These are phyloP conservation scores for Haplosporangium sp. DNA, from an alignment of 371 early-diverging fungal species.

Conservation along the genomic window DNA sequence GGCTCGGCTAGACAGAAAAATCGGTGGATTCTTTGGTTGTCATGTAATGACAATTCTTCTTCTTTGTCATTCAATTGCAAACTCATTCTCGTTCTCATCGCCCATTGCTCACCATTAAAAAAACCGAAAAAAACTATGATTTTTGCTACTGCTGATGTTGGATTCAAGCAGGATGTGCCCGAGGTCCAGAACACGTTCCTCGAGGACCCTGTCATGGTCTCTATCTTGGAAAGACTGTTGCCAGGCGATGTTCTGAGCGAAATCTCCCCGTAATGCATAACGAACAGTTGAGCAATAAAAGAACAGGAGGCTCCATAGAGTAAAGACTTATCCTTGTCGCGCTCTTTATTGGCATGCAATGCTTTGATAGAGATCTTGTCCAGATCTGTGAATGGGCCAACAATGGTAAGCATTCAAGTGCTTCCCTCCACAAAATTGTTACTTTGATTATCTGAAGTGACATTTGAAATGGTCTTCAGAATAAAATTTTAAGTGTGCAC, in stretches of 20 bases:
- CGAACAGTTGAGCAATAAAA: not conserved
- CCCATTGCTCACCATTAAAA: not conserved
- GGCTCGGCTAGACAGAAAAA: too few species aligned
- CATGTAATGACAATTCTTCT: too few species aligned
- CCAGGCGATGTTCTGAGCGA: slow-evolving; percentile 57
- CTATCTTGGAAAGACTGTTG: slow-evolving; percentile 60
- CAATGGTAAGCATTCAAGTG: slow-evolving; percentile 19
- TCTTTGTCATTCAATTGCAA: too few species aligned
- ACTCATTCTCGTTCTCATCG: too few species aligned
- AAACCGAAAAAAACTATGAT: slow-evolving; percentile 13
- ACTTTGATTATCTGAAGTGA: slow-evolving; percentile 7
- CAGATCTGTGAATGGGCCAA: slow-evolving; percentile 49
- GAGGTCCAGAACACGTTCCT: slow-evolving; percentile 63
- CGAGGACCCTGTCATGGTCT: slow-evolving; percentile 63
- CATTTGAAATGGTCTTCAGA: too few species aligned
- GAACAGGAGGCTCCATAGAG: not conserved
- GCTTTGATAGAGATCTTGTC: slow-evolving; percentile 28
- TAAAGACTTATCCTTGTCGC: not conserved
- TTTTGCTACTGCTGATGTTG: slow-evolving; percentile 48
- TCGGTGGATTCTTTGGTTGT: too few species aligned
- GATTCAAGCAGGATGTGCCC: slow-evolving; percentile 64
- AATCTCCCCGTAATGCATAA: slow-evolving; percentile 54
- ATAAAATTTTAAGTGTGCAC: too few species aligned
- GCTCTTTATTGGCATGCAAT: not conserved
- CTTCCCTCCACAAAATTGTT: slow-evolving; percentile 18